Conservation (phyloP, 2,329 filamentous ascomycete species). For the Tolypocladium tropicale region DNA sequence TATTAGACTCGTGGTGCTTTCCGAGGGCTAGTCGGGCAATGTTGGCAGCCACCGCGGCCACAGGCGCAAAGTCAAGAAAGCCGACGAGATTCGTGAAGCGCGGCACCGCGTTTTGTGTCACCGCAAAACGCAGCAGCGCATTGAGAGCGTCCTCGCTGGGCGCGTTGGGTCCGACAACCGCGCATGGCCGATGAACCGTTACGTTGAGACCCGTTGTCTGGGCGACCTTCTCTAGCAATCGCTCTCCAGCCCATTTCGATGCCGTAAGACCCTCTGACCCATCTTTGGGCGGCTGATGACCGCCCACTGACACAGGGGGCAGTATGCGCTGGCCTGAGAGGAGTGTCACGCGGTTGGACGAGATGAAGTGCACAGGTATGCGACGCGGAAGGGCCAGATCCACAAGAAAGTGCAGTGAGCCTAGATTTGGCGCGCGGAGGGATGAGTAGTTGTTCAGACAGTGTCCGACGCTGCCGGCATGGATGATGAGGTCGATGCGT, state of each 20-base stretch:
- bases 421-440: conserved; percentile 15
- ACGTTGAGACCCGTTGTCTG: conserved; percentile 11
- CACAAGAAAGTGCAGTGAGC: conserved; percentile 14
- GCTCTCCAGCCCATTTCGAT: conserved; percentile 22
- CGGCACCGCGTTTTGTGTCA: not conserved
- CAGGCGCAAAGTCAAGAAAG: not conserved
- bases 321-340: conserved; percentile 1
- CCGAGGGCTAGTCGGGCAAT: not conserved
- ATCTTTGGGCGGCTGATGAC: conserved; percentile 6
- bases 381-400: conserved; percentile 10
- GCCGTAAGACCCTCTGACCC: conserved; percentile 19
- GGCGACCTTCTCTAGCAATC: conserved; percentile 14
- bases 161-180: conserved; percentile 8
- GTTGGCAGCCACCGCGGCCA: not conserved
- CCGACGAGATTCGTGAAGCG: not conserved
- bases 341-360: conserved; percentile 14
- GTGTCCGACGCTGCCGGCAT: conserved; percentile 26
- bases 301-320: not conserved
- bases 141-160: conserved; percentile 6
- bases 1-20: not conserved
- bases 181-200: conserved; percentile 16
- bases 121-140: not conserved
- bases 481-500: conserved; percentile 35
- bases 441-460: conserved; percentile 19
- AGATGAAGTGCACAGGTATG: conserved; percentile 24